Base-by-base conservation (phyloP, 2,329 filamentous ascomycete species). In the Phaeosphaeria sp. region DNA sequence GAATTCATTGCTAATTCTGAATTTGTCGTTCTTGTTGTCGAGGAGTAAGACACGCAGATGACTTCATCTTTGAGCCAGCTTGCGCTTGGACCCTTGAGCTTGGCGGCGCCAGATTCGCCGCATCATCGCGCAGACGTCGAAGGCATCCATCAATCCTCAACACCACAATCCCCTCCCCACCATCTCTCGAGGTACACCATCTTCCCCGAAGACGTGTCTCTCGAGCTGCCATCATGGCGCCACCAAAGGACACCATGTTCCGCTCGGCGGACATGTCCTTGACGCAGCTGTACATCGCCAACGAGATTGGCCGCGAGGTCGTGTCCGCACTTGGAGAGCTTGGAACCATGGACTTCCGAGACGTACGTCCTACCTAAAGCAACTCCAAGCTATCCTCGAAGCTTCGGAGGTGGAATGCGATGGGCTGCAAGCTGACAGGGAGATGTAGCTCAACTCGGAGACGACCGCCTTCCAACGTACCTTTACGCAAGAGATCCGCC, bases 191-290 rank as follows among this genome's bases (percentile, higher is more conserved):
- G 66, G 71, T 65, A 73, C 67, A 69, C 65, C 57, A 40, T 52
- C 56, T 56, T 48, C 54, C 33, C 46, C 52, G 59, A 65, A 59
- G 58, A 59, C 63, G 68, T 69, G 68, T 67, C 64, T 66, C 64
- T 62, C 60, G 62, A 68, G 62, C 68, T 63, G 74, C 73, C 77
- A 77, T 62, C 77, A 89, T 89, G 87, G 86, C 83, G 80, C 81
- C 84, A 55, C 73, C 78, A 52, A 83, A 92, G 82, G 93, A 98
- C 83, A 97, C 93, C 80, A 91, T 97, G 84, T 98, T 99, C 89
- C 94, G 96, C 87, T 99, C 95, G 78, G 92, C 93, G 91, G 92
- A 97, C 81, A 99, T 99, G 95, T 97, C 93, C 86, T 90, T 99
- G 90, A 96, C 96, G 75, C 95, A 99, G 89, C 90, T 99, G 75